These are phyloP conservation scores for Cytospora chrysosperma DNA, from an alignment of 2,329 filamentous ascomycete genomes.

Conservation along the genomic window DNA sequence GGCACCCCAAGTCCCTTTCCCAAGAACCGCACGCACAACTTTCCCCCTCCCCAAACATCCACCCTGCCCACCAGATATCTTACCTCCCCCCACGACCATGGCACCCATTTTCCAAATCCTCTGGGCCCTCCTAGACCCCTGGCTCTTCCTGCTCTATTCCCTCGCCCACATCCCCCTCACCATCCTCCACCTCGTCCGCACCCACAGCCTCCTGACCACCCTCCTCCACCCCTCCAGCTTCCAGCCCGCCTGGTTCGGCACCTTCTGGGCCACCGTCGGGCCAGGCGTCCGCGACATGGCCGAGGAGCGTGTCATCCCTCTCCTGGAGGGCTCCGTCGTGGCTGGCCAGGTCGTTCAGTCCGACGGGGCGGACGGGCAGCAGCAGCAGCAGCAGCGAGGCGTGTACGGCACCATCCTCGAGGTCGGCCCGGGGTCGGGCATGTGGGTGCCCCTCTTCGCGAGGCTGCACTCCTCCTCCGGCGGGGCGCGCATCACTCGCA, in stretches of 20 bases:
- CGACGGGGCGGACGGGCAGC: slow-evolving; percentile 23
- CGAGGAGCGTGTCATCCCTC: slow-evolving; percentile 47
- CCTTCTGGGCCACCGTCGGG: slow-evolving; percentile 58
- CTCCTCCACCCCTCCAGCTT: slow-evolving; percentile 44
- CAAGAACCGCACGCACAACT: too few relatives aligned
- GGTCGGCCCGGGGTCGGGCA: slow-evolving; percentile 60
- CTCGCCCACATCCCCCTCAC: slow-evolving; percentile 47
- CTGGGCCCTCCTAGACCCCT: slow-evolving; percentile 45
- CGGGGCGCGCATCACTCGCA: slow-evolving; percentile 39
- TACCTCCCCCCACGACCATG: not conserved
- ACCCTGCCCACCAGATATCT: too few relatives aligned
- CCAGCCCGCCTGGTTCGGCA: slow-evolving; percentile 55
- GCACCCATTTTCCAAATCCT: slow-evolving; percentile 28
- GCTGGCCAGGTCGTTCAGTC: slow-evolving; percentile 32
- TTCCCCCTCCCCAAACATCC: too few relatives aligned
- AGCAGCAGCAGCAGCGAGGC: slow-evolving; percentile 26
- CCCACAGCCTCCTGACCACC: slow-evolving; percentile 49
- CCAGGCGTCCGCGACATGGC: slow-evolving; percentile 47
- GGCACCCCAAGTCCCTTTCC: too few relatives aligned
- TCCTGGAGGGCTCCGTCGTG: slow-evolving; percentile 51
- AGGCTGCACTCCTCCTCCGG: slow-evolving; percentile 18
- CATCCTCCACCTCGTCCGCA: slow-evolving; percentile 41
- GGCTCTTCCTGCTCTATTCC: slow-evolving; percentile 52
- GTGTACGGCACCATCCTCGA: slow-evolving; percentile 56
- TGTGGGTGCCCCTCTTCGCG: slow-evolving; percentile 57